phyloP scores from a whole-genome alignment of 2,329 filamentous ascomycete genomes.

The Clarireedia monteithiana region DNA sequence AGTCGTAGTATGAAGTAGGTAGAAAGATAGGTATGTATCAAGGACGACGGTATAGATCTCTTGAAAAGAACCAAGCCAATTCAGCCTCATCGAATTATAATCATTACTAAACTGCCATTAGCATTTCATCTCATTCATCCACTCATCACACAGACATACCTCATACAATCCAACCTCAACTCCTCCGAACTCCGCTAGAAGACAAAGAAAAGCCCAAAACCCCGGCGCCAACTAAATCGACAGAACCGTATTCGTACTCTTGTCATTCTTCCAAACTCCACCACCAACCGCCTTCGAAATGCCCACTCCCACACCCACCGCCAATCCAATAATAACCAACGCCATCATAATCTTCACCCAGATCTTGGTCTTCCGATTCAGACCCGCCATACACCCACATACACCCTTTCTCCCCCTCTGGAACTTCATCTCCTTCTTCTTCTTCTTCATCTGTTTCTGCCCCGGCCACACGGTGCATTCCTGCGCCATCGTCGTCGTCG shows the following conservation, averaged over 20 bases:
- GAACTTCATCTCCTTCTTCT: conserved; percentile 48
- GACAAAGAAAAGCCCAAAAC: too few relatives aligned
- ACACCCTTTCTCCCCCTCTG: conserved; percentile 45
- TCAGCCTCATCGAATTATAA: too few relatives aligned
- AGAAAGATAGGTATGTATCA: too few relatives aligned
- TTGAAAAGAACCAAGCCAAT: too few relatives aligned
- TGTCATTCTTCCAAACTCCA: conserved; percentile 44
- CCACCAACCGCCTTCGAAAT: conserved; percentile 53
- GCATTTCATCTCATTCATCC: too few relatives aligned
- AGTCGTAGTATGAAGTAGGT: too few relatives aligned
- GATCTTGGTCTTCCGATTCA: conserved; percentile 47
- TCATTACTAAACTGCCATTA: too few relatives aligned
- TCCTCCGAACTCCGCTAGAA: too few relatives aligned
- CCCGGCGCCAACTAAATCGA: too few relatives aligned
- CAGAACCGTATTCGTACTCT: conserved; percentile 11
- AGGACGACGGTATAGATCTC: too few relatives aligned
- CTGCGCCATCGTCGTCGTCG: neutral
- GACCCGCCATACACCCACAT: conserved; percentile 45
- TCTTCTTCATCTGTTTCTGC: conserved; percentile 51
- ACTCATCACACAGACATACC: neutral
- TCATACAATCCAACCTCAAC: neutral
- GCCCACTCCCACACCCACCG: conserved; percentile 49
- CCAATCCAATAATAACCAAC: conserved; percentile 44
- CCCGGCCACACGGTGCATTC: conserved; percentile 54
- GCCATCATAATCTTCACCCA: conserved; percentile 46